Conservation (phyloP, 2,329 filamentous ascomycete genomes). For the Alternaria conjuncta region DNA sequence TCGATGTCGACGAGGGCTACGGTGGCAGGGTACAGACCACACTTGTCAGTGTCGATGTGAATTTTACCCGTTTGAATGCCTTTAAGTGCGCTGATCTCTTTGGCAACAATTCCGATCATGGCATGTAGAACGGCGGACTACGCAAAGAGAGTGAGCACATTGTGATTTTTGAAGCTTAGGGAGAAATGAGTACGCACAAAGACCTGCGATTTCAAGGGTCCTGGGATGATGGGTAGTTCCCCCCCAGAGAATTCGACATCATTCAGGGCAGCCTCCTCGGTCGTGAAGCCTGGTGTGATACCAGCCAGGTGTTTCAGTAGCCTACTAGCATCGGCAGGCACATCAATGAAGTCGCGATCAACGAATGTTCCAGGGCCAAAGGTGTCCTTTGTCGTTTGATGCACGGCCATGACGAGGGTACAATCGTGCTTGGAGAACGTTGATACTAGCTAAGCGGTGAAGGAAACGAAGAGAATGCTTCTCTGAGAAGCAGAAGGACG, state of each 20-base stretch:
- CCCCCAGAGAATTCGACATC: constrained; percentile 51
- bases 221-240: constrained; percentile 50
- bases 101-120: constrained; percentile 53
- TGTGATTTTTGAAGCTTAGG: not conserved
- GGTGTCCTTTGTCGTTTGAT: not conserved
- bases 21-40: constrained; percentile 29
- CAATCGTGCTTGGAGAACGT: not conserved
- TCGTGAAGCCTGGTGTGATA: constrained; percentile 53
- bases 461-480: not conserved
- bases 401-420: not conserved
- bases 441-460: not conserved
- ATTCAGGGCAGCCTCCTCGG: constrained; percentile 39
- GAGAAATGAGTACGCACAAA: constrained; percentile 23
- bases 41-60: not conserved
- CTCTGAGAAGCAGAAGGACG: not conserved
- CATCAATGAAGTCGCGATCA: constrained; percentile 47
- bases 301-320: constrained; percentile 1
- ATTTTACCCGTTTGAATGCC: not conserved
- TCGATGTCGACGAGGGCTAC: not conserved
- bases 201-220: constrained; percentile 54
- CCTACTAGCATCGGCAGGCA: constrained; percentile 33
- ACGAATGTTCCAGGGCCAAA: constrained; percentile 53
- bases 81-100: constrained; percentile 41
- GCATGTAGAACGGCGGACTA: constrained; percentile 50
- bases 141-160: not conserved